A percentile compares a stretch with the other conserved stretches of the same genome.
Evolutionary conservation across 495 filamentous ascomycete genomes (phyloP).

Genomic region (Pseudevernia furfuracea): DNA sequence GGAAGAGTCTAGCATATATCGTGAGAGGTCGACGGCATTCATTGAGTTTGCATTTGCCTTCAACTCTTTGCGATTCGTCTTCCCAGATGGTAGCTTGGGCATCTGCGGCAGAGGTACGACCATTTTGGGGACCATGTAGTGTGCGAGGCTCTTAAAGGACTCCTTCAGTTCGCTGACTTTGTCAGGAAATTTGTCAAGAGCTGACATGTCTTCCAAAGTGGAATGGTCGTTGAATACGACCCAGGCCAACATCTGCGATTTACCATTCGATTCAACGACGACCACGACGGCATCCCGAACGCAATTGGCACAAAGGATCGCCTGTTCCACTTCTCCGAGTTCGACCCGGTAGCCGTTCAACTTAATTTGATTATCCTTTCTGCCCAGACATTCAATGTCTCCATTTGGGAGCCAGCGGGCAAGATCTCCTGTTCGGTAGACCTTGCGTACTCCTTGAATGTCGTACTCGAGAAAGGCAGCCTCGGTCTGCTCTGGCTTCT

Average conservation of each 20-base stretch:
- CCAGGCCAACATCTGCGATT: constrained; percentile 16
- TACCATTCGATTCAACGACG: constrained; percentile 16
- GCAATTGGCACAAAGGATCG: too few species aligned
- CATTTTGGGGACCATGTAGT: constrained; percentile 26
- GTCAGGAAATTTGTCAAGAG: neutral
- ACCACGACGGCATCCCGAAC: too few species aligned
- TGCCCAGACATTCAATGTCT: constrained; percentile 33
- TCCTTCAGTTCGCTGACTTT: neutral
- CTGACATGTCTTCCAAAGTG: neutral
- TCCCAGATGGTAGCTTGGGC: constrained; percentile 28
- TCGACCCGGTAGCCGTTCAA: constrained; percentile 42
- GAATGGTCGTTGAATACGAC: constrained; percentile 12
- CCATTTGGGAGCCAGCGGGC: constrained; percentile 32
- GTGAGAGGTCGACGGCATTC: neutral
- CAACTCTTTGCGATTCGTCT: constrained; percentile 23
- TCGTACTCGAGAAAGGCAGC: constrained; percentile 28
- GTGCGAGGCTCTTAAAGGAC: constrained; percentile 14
- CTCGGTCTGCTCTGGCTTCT: constrained; percentile 28
- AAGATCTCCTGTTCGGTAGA: constrained; percentile 39
- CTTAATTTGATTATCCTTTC: constrained; percentile 43
- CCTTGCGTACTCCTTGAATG: constrained; percentile 16
- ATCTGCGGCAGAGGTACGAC: constrained; percentile 23
- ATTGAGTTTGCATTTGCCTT: neutral
- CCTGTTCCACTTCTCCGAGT: constrained; percentile 37
- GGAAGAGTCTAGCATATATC: neutral